Base-by-base conservation (phyloP, 73 alveolate species). In the Symbiodinium natans region DNA sequence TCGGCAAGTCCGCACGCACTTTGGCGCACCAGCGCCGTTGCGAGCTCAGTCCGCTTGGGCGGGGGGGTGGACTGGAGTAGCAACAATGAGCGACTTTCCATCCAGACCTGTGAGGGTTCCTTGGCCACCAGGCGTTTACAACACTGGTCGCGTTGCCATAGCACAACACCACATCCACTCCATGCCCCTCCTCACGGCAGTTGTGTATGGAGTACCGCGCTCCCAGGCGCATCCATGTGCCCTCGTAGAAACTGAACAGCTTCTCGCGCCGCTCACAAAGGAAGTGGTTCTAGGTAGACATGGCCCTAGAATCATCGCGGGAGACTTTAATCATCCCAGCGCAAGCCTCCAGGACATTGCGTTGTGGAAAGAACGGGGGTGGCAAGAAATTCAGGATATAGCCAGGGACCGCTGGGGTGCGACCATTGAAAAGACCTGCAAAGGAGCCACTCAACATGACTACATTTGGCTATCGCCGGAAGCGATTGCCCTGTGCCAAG, bases 51-150 rank as follows among this genome's bases (percentile, higher is more conserved):
- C 75, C 10, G n/a, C 2, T 0, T 41, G 75, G 74, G 92, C 92
- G 21, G 92, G 92, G 0, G 0, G 42, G 4, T 83, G 92, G 92
- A 59, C 48, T 23, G 92, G 92, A 1, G 92, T 83, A 33, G 31
- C 36, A 10, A 41, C 23, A 11, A 27, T 41, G 43, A n/a, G 63
- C 3, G 92, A 83, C 7, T 0, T n/a, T 0, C 75, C 71, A 0
- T 40, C 34, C 0, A 17, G 74, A 5, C 41, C 5, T 10, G 13
- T 83, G 1, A 41, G 36, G 0, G 11, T 83, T 2, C 29, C 15
- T 29, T 83, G 92, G 92, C 77, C 77, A 8, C 0, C 29, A 0
- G 74, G 41, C 0, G 33, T 41, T 0, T 83, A 83, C 17, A 27
- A 21, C 19, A 8, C 34, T 0, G 92, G 92, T n/a, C 29, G 92